Base-by-base conservation (phyloP, 148 eudicot genomes). In the Vaccinium macrocarpon region DNA sequence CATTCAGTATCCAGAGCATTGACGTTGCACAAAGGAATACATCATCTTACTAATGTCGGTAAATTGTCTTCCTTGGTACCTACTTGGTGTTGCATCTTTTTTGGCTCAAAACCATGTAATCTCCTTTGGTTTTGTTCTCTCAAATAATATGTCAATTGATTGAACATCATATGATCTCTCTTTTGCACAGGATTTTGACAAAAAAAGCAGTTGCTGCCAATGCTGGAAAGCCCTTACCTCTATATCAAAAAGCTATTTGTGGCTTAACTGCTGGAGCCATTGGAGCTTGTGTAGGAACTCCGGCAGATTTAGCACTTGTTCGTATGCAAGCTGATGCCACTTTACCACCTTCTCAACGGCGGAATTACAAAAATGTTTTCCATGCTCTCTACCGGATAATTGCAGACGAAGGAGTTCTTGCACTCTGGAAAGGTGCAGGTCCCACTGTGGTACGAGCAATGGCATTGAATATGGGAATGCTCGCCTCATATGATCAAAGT, bases 301-400 rank as follows among this genome's bases (percentile, higher is more conserved):
- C 98, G 11, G 98, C 98, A 38, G 98, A 96, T 86, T 84, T 96
- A 62, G 98, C 98, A 5, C 91, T 96, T 64, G 93, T 96, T 42
- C 93, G 98, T 66, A 93, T 96, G 98, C 98, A 96, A 85, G 98
- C 98, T 35, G 98, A 96, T 86, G 94, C 98, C 23, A 96, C 97
- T 50, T 86, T 94, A 80, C 94, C 98, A 18, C 87, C 76, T 56
- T 94, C 94, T 32, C 98, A 94, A 76, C 84, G 95, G 5, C 89
- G 96, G 16, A 85, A 95, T 57, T 95, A 95, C 90, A 95, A 88
- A 35, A 95, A 94, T 77, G 97, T 91, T 6, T 91, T 94, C 83
- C 97, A 94, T 76, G 98, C 98, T 18, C 93, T 96, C 50, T 86
- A 79, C 51, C 94, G 96, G 2, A 96, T 96, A 66, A 78, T 83